Percentiles rank a stretch among this genome's conserved stretches.
Evolutionary conservation across 169 alveolate genomes (phyloP).

Genomic region (Eimeria zaria): DNA sequence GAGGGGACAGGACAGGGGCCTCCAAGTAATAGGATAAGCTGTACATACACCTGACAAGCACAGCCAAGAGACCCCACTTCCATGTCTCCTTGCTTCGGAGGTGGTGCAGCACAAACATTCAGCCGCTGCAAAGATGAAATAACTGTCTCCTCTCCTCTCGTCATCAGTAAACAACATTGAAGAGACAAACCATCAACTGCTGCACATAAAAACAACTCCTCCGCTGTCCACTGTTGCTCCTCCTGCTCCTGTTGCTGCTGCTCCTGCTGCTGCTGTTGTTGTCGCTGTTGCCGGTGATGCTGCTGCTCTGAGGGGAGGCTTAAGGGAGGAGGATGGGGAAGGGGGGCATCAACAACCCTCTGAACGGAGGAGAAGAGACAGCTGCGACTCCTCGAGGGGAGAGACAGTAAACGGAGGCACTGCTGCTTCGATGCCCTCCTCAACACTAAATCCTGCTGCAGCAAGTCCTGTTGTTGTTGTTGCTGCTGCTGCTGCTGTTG

Average conservation of each 20-base stretch:
- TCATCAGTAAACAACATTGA: neutral
- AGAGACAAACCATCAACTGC: neutral
- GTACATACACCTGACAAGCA: constrained; percentile 33
- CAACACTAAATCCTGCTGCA: constrained; percentile 17
- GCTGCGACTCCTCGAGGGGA: neutral
- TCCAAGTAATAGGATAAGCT: neutral
- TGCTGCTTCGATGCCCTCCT: neutral
- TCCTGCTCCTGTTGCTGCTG: constrained; percentile 59
- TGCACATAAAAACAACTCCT: neutral
- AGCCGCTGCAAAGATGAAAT: constrained; percentile 21
- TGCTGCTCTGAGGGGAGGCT: neutral
- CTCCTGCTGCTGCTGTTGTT: constrained; percentile 36
- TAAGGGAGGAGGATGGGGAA: neutral
- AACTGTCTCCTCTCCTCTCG: neutral
- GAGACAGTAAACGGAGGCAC: neutral
- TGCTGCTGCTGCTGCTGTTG: constrained; percentile 48
- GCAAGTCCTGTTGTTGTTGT: neutral
- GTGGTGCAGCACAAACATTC: constrained; percentile 26
- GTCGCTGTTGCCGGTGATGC: neutral
- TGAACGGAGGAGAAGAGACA: neutral
- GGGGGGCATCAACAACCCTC: neutral
- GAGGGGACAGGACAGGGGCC: constrained; percentile 24
- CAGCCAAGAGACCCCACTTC: constrained; percentile 5
- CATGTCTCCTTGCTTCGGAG: constrained; percentile 58
- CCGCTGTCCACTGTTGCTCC: constrained; percentile 23